A percentile compares a stretch with the other conserved stretches of the same genome.
Conservation (phyloP, 768 basidiomycete species). For the Boletus vinaceobasis region DNA sequence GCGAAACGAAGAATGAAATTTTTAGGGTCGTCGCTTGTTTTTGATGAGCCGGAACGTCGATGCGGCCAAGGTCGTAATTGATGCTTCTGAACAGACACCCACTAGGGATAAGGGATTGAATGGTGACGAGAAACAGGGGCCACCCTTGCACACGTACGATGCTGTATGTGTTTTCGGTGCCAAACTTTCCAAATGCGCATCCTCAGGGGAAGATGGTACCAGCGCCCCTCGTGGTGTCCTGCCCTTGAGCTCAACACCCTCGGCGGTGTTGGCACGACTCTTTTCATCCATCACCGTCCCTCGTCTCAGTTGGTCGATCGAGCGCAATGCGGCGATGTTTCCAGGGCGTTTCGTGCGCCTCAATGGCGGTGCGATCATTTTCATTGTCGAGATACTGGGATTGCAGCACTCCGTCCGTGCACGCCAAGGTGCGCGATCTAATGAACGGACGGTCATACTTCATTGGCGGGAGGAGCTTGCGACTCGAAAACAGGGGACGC, state of each 20-base stretch:
- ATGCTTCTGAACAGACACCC: not conserved
- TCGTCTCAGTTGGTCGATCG: conserved; percentile 5
- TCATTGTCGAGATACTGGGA: conserved; percentile 4
- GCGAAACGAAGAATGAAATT: conserved; percentile 1
- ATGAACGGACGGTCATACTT: conserved; percentile 1
- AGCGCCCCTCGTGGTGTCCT: conserved; percentile 24
- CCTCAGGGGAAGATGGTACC: conserved; percentile 7
- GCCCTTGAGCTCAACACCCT: conserved; percentile 14
- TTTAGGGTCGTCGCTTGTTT: conserved; percentile 10
- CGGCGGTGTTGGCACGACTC: conserved; percentile 6
- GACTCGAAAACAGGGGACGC: not conserved
- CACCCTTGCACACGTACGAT: not conserved
- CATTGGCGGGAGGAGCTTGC: conserved; percentile 8
- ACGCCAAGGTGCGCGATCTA: not conserved
- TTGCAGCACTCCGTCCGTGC: conserved; percentile 8
- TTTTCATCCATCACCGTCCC: conserved; percentile 11
- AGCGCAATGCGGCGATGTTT: conserved; percentile 3
- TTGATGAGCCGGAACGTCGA: not conserved
- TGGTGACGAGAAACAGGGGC: conserved; percentile 12
- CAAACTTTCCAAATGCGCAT: conserved; percentile 26
- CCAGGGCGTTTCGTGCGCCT: conserved; percentile 1
- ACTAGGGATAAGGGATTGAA: not conserved
- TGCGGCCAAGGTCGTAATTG: not conserved
- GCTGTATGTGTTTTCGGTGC: conserved; percentile 20
- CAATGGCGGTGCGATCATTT: conserved; percentile 2